Evolutionary conservation across 139 green algal genomes (phyloP).

Genomic region (Tetraselmis chui): DNA sequence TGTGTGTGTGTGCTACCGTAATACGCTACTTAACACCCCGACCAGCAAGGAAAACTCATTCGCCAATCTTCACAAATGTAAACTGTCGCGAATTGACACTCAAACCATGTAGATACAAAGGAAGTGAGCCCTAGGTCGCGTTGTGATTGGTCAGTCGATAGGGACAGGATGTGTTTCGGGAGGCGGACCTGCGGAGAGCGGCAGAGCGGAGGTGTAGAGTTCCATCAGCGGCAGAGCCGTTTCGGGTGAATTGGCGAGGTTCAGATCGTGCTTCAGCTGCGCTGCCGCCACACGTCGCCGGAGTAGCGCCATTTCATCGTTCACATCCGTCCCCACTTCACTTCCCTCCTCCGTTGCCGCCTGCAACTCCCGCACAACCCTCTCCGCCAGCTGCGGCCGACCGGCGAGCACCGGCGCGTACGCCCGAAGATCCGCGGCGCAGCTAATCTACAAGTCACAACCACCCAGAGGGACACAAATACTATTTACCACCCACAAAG

Average conservation of each 20-base stretch:
- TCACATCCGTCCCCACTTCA: background rate
- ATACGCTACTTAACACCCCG: no score
- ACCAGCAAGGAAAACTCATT: no score
- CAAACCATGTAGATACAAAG: no score
- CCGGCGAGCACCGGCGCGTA: constrained; percentile 9
- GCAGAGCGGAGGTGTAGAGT: constrained; percentile 32
- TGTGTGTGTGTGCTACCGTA: no score
- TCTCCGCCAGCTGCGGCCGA: background rate
- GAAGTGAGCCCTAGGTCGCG: no score
- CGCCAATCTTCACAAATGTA: no score
- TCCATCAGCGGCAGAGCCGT: constrained; percentile 22
- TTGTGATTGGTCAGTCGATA: no score
- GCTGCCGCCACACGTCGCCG: background rate
- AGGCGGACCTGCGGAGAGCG: constrained; percentile 29
- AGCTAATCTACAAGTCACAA: constrained; percentile 31
- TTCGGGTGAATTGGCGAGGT: background rate
- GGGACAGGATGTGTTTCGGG: no score
- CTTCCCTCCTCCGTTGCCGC: background rate
- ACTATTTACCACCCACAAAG: no score
- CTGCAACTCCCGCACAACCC: constrained; percentile 2
- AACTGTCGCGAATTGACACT: no score
- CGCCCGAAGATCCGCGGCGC: constrained; percentile 35
- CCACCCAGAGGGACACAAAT: no score
- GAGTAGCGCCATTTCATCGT: background rate
- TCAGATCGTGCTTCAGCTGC: constrained; percentile 1